A percentile compares a stretch with the other conserved stretches of the same genome.
phyloP scores from a whole-genome alignment of 441 rosid genomes.

The Croton laevigatus region DNA sequence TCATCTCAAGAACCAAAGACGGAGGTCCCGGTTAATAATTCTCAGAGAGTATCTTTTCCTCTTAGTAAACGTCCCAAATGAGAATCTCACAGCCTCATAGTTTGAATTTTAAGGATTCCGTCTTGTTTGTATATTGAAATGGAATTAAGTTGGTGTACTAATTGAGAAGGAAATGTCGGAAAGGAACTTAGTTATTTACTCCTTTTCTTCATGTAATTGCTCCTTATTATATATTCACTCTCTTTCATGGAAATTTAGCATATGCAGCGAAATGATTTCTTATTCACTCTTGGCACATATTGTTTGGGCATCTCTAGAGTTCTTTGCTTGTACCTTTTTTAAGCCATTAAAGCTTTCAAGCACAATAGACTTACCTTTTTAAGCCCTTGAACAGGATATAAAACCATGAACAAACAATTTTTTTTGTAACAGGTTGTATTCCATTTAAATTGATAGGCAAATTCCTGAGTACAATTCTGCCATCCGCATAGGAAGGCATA shows the following conservation, averaged over 20 bases:
- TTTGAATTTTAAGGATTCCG: neutral
- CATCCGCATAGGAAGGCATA: neutral
- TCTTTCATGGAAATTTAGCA: neutral
- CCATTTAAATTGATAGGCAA: neutral
- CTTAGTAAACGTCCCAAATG: conserved; percentile 50
- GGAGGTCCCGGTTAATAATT: conserved; percentile 37
- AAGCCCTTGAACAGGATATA: too few relatives aligned
- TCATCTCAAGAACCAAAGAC: conserved; percentile 49
- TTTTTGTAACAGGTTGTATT: too few relatives aligned
- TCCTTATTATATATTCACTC: neutral
- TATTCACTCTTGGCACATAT: neutral
- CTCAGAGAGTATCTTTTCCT: conserved; percentile 78
- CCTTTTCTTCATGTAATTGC: neutral
- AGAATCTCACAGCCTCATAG: conserved; percentile 1
- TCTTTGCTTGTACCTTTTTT: neutral
- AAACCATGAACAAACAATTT: too few relatives aligned
- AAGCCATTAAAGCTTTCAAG: neutral
- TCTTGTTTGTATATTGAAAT: neutral
- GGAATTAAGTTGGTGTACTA: neutral
- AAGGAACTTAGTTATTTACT: neutral
- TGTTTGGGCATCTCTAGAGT: neutral
- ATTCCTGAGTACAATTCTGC: neutral
- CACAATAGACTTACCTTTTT: too few relatives aligned
- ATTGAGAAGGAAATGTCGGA: neutral
- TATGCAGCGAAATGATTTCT: neutral